A percentile compares a stretch with the other conserved stretches of the same genome.
phyloP scores from a whole-genome alignment of 257 asterid genomes.

The Salvia miltiorrhiza region DNA sequence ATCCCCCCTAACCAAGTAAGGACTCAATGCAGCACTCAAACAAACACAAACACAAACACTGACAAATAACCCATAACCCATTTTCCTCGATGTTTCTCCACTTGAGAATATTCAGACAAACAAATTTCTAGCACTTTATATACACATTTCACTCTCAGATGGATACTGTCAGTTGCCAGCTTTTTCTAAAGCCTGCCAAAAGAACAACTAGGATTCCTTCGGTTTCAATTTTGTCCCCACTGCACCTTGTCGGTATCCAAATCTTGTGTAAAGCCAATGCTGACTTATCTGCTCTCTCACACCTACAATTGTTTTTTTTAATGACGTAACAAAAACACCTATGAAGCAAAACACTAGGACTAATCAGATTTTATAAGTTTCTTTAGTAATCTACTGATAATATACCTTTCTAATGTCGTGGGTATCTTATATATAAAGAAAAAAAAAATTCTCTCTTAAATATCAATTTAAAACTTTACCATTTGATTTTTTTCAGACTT shows the following conservation, averaged over 20 bases:
- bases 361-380: no score
- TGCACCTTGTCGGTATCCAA: constrained; percentile 11
- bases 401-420: no score
- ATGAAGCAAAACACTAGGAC: no score
- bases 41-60: constrained; percentile 28
- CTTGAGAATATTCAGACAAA: not conserved
- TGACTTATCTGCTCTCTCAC: no score
- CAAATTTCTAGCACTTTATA: constrained; percentile 4
- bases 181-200: constrained; percentile 19
- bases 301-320: no score
- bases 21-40: constrained; percentile 27
- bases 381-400: no score
- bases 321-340: no score
- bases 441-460: no score
- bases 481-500: no score
- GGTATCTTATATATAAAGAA: no score
- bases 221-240: constrained; percentile 28
- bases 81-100: constrained; percentile 6
- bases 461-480: no score
- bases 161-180: constrained; percentile 2
- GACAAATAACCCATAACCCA: constrained; percentile 29
- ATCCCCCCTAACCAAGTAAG: constrained; percentile 29
- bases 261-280: no score
- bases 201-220: not conserved
- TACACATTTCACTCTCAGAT: not conserved